Conservation (phyloP, 768 basidiomycete genomes). For the Collybia sp. region DNA sequence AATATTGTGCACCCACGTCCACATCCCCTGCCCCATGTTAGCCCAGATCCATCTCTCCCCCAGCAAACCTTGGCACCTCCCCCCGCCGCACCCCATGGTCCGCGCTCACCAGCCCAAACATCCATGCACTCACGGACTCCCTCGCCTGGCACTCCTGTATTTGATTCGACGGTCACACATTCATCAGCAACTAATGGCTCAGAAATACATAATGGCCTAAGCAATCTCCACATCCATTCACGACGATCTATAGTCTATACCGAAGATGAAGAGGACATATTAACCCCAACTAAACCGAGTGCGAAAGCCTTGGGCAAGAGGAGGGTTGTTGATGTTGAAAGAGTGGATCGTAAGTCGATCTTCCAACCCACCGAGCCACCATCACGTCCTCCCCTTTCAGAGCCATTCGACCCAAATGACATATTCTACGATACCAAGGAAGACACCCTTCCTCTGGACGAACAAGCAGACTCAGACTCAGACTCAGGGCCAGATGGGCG, state of each 20-base stretch:
- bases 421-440: constrained; percentile 41
- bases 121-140: constrained; percentile 58
- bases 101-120: constrained; percentile 53
- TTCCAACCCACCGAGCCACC: constrained; percentile 1
- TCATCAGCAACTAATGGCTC: constrained; percentile 8
- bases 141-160: constrained; percentile 49
- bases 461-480: constrained; percentile 44
- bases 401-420: constrained; percentile 52
- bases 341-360: constrained; percentile 37
- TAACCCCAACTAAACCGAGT: constrained; percentile 58
- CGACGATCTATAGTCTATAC: constrained; percentile 4
- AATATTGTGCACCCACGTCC: constrained; percentile 15
- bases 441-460: constrained; percentile 26
- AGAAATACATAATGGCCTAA: constrained; percentile 13
- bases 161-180: constrained; percentile 8
- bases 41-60: constrained; percentile 7
- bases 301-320: constrained; percentile 89
- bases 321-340: constrained; percentile 50
- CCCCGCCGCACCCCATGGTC: constrained; percentile 65
- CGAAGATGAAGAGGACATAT: constrained; percentile 25
- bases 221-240: constrained; percentile 10
- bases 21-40: constrained; percentile 19
- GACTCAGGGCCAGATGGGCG: constrained; percentile 19
- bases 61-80: constrained; percentile 51
- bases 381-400: constrained; percentile 18